A percentile compares a stretch with the other conserved stretches of the same genome.
These are phyloP conservation scores for Sphagnum magellanicum DNA, from an alignment of 228 moss, liverwort and hornwort genomes.

Conservation along the genomic window DNA sequence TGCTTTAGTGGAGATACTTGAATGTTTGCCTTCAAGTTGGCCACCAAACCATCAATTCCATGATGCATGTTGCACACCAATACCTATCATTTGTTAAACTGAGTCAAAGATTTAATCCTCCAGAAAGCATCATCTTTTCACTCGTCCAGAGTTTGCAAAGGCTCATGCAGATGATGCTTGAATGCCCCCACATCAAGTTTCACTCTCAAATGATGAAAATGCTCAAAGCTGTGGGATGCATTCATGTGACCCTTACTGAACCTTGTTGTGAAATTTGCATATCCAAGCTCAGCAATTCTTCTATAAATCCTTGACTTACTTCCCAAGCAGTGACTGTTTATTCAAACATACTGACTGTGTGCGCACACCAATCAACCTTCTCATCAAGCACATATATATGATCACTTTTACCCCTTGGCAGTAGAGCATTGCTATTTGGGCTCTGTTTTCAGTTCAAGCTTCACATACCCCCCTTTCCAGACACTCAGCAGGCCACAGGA, in stretches of 20 bases:
- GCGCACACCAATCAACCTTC: neutral
- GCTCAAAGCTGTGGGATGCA: slow-evolving; percentile 37
- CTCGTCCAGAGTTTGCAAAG: neutral
- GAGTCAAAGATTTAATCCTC: too few species aligned
- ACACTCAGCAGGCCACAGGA: too few species aligned
- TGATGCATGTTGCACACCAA: too few species aligned
- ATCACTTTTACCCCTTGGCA: neutral
- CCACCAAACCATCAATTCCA: too few species aligned
- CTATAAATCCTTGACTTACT: slow-evolving; percentile 11
- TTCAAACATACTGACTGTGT: too few species aligned
- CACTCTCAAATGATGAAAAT: slow-evolving; percentile 9
- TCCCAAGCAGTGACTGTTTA: neutral
- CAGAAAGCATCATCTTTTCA: too few species aligned
- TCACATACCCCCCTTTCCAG: neutral
- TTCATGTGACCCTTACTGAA: slow-evolving; percentile 20
- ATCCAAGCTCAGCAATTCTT: slow-evolving; percentile 16
- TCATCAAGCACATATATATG: neutral
- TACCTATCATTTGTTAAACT: too few species aligned
- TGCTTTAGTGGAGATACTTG: too few species aligned
- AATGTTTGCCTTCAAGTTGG: too few species aligned
- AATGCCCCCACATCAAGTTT: slow-evolving; percentile 48
- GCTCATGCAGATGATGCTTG: slow-evolving; percentile 38
- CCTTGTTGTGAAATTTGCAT: slow-evolving; percentile 14
- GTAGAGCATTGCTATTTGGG: neutral
- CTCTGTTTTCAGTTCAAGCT: neutral